Evolutionary conservation across 1,284 basidiomycete genomes (phyloP), one percentile per base, ranked within the genome.

Genomic region (Xerocomus nothofagi): DNA sequence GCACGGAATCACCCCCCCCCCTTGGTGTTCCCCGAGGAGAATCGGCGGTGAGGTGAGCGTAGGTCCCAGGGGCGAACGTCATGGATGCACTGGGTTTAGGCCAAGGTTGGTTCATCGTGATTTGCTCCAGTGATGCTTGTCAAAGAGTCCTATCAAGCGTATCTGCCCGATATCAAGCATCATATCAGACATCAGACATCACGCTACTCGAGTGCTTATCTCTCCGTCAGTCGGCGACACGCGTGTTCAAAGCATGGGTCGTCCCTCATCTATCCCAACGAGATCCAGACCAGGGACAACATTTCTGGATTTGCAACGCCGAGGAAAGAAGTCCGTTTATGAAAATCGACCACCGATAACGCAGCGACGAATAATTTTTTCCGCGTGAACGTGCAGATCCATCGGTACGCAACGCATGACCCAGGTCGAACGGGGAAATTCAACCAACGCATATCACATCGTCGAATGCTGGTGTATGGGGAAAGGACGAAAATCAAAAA

Each of bases 1-100:
- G 75, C 43, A 78, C 79, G 57, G 84, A 85, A 64, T 41, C 7
- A 18, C 81, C 82, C 8, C 73, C 86, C 47, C 81, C 75, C 36
- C 74, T 80, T 6, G 84, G 80, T 75, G 20, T 86, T 84, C 62
- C 73, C 75, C 23, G 63, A 72, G 26, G 75, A 77, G 57, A 85
- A 86, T 60, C 14, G n/a, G 39, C 9, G 8, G 23, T 21, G n/a
- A 24, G 18, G 24, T 23, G 18, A 1, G 18, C 17, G 11, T 39
- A 26, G 14, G 17, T n/a, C n/a, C n/a, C n/a, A n/a, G n/a, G n/a
- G n/a, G n/a, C n/a, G n/a, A n/a, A n/a, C n/a, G n/a, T n/a, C n/a
- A n/a, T n/a, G n/a, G n/a, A n/a, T n/a, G n/a, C n/a, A n/a, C n/a
- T n/a, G n/a, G n/a, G n/a, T n/a, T n/a, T n/a, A n/a, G n/a, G n/a